phyloP scores from a whole-genome alignment of 108 stramenopile species.

The Skeletonema marinoi region DNA sequence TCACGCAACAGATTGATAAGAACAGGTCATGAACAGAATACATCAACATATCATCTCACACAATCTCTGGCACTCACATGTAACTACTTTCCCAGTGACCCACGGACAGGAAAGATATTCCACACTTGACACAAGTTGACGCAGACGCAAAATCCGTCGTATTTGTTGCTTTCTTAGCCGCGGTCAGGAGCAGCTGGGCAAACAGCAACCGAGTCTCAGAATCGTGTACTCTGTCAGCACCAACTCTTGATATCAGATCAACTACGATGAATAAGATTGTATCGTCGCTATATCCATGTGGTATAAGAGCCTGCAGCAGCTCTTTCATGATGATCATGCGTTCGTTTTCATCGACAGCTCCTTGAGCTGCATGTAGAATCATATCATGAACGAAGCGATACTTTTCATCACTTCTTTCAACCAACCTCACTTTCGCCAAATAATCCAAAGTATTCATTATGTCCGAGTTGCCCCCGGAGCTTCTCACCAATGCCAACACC shows the following conservation, averaged over 20 bases:
- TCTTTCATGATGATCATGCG: background rate
- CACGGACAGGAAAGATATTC: background rate
- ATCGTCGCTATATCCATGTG: background rate
- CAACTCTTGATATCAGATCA: background rate
- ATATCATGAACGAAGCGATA: constrained; percentile 36
- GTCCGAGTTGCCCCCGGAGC: constrained; percentile 23
- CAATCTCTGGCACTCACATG: background rate
- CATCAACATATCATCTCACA: no score
- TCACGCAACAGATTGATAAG: no score
- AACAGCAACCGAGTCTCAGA: background rate
- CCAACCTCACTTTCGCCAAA: constrained; percentile 2
- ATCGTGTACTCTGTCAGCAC: background rate
- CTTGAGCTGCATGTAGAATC: constrained; percentile 1
- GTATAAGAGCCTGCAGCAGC: background rate
- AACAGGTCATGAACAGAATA: no score
- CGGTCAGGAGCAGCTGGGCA: constrained; percentile 4
- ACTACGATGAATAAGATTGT: background rate
- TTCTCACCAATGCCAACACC: constrained; percentile 17
- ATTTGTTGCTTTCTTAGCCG: background rate
- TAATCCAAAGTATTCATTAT: constrained; percentile 11
- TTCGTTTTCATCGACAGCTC: background rate
- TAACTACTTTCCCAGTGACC: constrained; percentile 5
- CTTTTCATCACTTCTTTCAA: constrained; percentile 11
- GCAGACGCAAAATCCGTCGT: constrained; percentile 12
- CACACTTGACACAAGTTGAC: background rate